Evolutionary conservation across 306 rosid species (phyloP).

Genomic region (Begonia loranthoides): DNA sequence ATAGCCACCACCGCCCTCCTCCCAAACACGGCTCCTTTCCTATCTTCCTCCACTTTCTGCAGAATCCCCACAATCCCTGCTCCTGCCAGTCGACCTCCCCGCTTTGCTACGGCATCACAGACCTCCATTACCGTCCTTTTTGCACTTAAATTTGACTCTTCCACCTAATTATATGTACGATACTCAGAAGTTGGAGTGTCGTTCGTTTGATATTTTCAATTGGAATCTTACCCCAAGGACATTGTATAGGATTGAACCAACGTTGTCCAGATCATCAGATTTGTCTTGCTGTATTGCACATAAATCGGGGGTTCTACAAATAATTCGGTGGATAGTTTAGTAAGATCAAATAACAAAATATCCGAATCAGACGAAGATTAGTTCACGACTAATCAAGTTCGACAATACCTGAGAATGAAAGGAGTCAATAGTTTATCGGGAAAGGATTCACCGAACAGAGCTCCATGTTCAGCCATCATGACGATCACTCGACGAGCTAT

Average conservation of each 20-base stretch:
- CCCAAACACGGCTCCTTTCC: conserved; percentile 41
- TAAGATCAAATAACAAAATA: too few species aligned
- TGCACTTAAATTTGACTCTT: conserved; percentile 31
- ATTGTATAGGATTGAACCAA: conserved; percentile 55
- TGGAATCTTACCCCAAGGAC: conserved; percentile 43
- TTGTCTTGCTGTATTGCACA: conserved; percentile 73
- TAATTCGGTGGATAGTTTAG: not conserved
- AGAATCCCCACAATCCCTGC: conserved; percentile 89
- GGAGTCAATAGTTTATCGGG: conserved; percentile 50
- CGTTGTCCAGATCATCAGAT: conserved; percentile 56
- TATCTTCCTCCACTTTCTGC: conserved; percentile 74
- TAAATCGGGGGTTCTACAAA: conserved; percentile 66
- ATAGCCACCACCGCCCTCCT: conserved; percentile 84
- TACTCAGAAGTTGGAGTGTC: not conserved
- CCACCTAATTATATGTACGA: conserved; percentile 28
- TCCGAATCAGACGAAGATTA: too few species aligned
- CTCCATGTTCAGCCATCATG: conserved; percentile 45
- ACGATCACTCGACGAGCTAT: conserved; percentile 63
- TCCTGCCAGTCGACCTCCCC: conserved; percentile 92
- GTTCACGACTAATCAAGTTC: not conserved
- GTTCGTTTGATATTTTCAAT: not conserved
- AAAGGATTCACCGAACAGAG: conserved; percentile 46
- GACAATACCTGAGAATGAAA: conserved; percentile 40
- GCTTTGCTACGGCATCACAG: conserved; percentile 63
- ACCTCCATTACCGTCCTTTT: conserved; percentile 70